These are phyloP conservation scores for Chlamydomonas asymmetrica DNA, from an alignment of 139 green algal species.

Conservation along the genomic window DNA sequence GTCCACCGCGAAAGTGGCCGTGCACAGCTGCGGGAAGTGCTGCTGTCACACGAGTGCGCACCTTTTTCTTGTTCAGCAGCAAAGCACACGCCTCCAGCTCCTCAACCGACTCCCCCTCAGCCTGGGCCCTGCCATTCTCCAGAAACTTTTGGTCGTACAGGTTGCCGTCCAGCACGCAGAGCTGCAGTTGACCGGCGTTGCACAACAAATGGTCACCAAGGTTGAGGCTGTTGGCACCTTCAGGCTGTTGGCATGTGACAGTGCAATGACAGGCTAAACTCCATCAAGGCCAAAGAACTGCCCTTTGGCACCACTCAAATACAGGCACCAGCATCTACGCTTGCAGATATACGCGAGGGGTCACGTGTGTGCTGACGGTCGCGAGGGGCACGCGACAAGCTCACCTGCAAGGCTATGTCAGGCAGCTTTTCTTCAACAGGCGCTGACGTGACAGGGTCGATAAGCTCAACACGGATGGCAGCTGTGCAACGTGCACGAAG, in stretches of 20 bases:
- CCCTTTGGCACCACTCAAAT: too few species aligned
- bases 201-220: too few species aligned
- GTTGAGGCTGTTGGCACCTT: too few species aligned
- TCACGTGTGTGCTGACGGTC: too few species aligned
- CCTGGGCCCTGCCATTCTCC: slow-evolving; percentile 42
- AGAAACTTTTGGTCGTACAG: slow-evolving; percentile 76
- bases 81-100: slow-evolving; percentile 75
- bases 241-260: too few species aligned
- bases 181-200: too few species aligned
- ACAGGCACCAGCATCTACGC: too few species aligned
- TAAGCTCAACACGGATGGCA: slow-evolving; percentile 82
- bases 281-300: too few species aligned
- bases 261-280: too few species aligned
- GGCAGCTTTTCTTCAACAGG: slow-evolving; percentile 68
- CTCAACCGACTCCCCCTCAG: slow-evolving; percentile 48
- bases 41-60: slow-evolving; percentile 1
- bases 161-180: slow-evolving; percentile 83
- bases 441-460: slow-evolving; percentile 72
- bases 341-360: too few species aligned
- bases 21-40: neutral
- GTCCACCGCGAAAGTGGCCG: neutral
- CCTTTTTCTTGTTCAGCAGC: slow-evolving; percentile 79
- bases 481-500: slow-evolving; percentile 69
- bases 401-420: slow-evolving; percentile 70
- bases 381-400: too few species aligned